Evolutionary conservation across 78 protist genomes (phyloP).

Genomic region (Capsaspora owczarzaki): DNA sequence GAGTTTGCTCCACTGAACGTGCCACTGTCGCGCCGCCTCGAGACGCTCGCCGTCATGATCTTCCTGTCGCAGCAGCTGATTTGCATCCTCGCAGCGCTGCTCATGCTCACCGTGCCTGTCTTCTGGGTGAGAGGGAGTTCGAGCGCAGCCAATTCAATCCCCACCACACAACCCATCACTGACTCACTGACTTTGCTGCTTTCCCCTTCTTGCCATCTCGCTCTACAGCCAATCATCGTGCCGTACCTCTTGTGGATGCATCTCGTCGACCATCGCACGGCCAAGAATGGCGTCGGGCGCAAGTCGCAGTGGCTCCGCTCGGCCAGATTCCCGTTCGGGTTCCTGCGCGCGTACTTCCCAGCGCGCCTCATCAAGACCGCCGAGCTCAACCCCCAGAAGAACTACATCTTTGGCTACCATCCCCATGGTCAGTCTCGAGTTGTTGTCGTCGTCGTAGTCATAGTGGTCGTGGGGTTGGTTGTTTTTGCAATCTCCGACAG

Average conservation of each 20-base stretch:
- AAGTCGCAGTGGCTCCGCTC: background rate
- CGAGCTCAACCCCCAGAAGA: background rate
- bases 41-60: constrained; percentile 17
- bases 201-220: too few relatives aligned
- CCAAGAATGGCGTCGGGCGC: constrained; percentile 21
- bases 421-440: constrained; percentile 41
- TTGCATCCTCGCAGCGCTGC: background rate
- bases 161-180: constrained; percentile 21
- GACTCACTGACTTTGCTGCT: too few relatives aligned
- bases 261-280: background rate
- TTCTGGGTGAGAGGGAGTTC: constrained; percentile 19
- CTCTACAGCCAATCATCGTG: background rate
- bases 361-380: background rate
- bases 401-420: constrained; percentile 40
- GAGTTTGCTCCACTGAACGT: constrained; percentile 21
- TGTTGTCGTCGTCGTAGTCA: too few relatives aligned
- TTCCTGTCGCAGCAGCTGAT: constrained; percentile 22
- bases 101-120: constrained; percentile 1
- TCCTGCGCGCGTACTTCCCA: constrained; percentile 25
- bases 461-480: too few relatives aligned
- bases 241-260: background rate
- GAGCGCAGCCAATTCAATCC: constrained; percentile 9
- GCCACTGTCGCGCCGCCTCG: constrained; percentile 31
- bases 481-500: too few relatives aligned
- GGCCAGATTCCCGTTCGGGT: background rate